Evolutionary conservation across 2,329 filamentous ascomycete species (phyloP).

Genomic region (Fusarium sulawesiense): DNA sequence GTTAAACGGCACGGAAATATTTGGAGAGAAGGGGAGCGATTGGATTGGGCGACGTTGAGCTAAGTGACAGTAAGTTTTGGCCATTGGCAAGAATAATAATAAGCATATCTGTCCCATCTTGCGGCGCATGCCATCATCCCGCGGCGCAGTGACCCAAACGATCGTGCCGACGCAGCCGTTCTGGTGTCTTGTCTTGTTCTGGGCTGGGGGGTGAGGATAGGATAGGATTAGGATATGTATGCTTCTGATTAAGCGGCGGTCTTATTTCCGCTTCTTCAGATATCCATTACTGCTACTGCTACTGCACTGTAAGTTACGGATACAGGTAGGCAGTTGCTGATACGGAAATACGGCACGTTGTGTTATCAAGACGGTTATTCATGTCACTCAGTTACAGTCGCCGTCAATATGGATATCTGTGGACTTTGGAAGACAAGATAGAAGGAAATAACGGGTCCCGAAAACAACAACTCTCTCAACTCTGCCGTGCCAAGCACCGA

Average conservation of each 20-base stretch:
- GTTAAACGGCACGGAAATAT: constrained; percentile 29
- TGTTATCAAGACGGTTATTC: neutral
- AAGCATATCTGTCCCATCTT: constrained; percentile 48
- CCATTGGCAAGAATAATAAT: constrained; percentile 35
- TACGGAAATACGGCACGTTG: constrained; percentile 1
- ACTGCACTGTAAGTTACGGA: neutral
- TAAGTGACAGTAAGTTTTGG: constrained; percentile 10
- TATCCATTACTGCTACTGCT: neutral
- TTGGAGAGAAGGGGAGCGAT: neutral
- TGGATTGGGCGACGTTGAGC: constrained; percentile 2
- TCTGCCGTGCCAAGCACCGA: constrained; percentile 41
- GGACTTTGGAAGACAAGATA: constrained; percentile 6
- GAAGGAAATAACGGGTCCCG: constrained; percentile 32
- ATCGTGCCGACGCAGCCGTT: constrained; percentile 47
- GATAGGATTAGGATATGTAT: neutral
- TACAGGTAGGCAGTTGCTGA: neutral
- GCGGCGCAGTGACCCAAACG: constrained; percentile 41
- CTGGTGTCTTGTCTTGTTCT: neutral
- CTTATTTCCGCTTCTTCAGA: constrained; percentile 19
- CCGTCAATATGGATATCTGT: constrained; percentile 5
- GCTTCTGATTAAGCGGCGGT: constrained; percentile 20
- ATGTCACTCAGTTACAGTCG: constrained; percentile 8
- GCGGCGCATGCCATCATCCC: constrained; percentile 46
- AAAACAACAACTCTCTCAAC: constrained; percentile 33
- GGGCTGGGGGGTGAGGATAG: constrained; percentile 21